Percentiles rank a stretch among this genome's conserved stretches.
Evolutionary conservation across 768 basidiomycete species (phyloP).

Genomic region (Boletus pseudopeckii): DNA sequence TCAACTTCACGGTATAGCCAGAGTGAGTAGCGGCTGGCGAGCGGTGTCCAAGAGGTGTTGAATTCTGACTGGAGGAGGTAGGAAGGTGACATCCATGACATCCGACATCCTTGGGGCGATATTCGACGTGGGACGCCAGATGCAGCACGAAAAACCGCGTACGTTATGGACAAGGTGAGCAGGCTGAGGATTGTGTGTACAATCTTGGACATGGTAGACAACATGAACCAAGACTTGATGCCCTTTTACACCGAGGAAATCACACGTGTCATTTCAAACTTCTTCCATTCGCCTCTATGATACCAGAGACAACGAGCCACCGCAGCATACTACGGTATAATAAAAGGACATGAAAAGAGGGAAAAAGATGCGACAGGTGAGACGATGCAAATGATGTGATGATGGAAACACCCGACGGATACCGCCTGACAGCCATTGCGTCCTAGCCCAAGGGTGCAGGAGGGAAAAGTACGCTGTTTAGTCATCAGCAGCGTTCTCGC

Average conservation of each 20-base stretch:
- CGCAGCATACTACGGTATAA: conserved; percentile 36
- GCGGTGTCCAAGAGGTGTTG: conserved; percentile 63
- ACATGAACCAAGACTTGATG: background rate
- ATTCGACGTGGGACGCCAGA: conserved; percentile 46
- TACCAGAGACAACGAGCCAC: conserved; percentile 31
- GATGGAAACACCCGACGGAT: conserved; percentile 15
- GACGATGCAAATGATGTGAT: conserved; percentile 32
- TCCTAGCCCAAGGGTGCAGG: conserved; percentile 16
- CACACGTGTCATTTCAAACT: conserved; percentile 21
- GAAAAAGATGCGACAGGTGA: conserved; percentile 32
- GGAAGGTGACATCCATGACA: conserved; percentile 95
- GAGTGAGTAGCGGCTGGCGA: conserved; percentile 76
- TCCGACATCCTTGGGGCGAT: conserved; percentile 89
- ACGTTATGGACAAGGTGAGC: conserved; percentile 37
- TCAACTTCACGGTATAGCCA: conserved; percentile 88
- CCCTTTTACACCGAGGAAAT: background rate
- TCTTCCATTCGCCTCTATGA: conserved; percentile 34
- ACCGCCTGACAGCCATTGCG: conserved; percentile 10
- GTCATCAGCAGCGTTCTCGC: conserved; percentile 63
- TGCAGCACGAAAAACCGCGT: conserved; percentile 42
- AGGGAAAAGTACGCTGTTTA: conserved; percentile 34
- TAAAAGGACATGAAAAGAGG: conserved; percentile 29
- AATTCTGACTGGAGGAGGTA: conserved; percentile 74
- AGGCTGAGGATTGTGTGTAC: conserved; percentile 22
- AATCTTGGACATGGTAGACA: conserved; percentile 11